Evolutionary conservation across 1,139 yeast genomes (phyloP), one percentile per base, ranked within the genome.

Genomic region (Arxiozyma heterogenica): DNA sequence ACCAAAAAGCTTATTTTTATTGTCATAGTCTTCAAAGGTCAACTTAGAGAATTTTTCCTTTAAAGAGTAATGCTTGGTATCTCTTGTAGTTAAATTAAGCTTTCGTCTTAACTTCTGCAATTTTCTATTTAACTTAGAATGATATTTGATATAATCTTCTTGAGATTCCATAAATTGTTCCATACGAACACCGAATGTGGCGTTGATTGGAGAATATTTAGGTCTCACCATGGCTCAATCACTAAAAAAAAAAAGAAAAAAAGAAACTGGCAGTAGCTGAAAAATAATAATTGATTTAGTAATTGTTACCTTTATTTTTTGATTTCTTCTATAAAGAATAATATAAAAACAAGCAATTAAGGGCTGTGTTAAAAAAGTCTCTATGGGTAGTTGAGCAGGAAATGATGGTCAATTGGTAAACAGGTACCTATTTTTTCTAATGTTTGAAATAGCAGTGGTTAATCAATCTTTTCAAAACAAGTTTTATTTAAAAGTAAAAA

Each of bases 151-250:
- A 48, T 56, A 67, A 56, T 67, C 71, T 20, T 53, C 55, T 15
- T 59, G 59, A 12, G 69, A 62, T 48, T 67, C 70, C 34, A 67
- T 53, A 50, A 66, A 58, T 55, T 64, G 67, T 41, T 65, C 66
- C 42, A 60, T 61, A 47, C 71, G 63, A 7, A 57, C 61, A 44
- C 71, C 71, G 58, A 55, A 66, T 1, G 71, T 67, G 47, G 68
- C 67, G 15, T 57, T 60, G 44, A 67, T 55, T 39, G 71, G 70
- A 21, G 71, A 46, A 34, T 46, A 46, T 46, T 25, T 25, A 27
- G 49, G 21, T 46, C 49, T 46, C 27, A 34, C 30, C 49, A 46
- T 46, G 17, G 21, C 22, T 34, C 20, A 18, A 46, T 44, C 25
- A 17, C 20, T 15, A 12, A 34, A 34, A 12, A 15, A 34, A 12